Conservation (phyloP, 192 early-diverging fungal species). For the Coemansia sp. region DNA sequence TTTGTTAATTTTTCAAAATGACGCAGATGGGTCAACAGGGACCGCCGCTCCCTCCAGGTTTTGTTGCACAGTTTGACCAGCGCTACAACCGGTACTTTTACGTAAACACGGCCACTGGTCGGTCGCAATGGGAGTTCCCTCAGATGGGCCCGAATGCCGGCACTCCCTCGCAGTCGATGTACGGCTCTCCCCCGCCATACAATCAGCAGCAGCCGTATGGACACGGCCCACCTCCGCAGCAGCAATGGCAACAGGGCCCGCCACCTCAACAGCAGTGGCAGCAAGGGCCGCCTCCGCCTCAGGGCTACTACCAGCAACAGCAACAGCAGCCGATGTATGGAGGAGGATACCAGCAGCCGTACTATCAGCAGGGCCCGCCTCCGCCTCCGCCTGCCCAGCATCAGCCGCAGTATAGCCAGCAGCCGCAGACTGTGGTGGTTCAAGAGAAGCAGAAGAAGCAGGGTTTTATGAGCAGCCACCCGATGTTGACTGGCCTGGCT, state of each 20-base stretch:
- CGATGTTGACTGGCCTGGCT: constrained; percentile 27
- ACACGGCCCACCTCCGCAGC: constrained; percentile 2
- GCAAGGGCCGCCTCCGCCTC: neutral
- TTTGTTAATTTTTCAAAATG: constrained; percentile 1
- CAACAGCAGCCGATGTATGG: neutral
- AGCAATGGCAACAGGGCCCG: neutral
- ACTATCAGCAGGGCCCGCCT: neutral
- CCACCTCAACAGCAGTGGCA: neutral
- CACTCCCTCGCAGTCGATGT: neutral
- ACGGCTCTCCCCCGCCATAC: neutral
- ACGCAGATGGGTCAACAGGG: neutral
- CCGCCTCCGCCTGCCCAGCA: constrained; percentile 7
- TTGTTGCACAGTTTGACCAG: constrained; percentile 21
- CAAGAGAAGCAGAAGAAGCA: constrained; percentile 17
- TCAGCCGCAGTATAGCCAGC: constrained; percentile 5
- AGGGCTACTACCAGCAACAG: constrained; percentile 5
- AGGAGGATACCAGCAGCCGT: constrained; percentile 5
- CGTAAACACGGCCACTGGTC: constrained; percentile 29
- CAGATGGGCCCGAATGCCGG: neutral
- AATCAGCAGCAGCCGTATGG: constrained; percentile 6
- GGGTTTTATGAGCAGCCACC: constrained; percentile 31
- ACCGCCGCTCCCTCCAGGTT: constrained; percentile 30
- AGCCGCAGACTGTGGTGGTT: constrained; percentile 12
- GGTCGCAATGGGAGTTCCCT: constrained; percentile 20
- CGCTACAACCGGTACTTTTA: constrained; percentile 21